Conservation (phyloP, 106 monocot species). For the Dactylorhiza incarnata region DNA sequence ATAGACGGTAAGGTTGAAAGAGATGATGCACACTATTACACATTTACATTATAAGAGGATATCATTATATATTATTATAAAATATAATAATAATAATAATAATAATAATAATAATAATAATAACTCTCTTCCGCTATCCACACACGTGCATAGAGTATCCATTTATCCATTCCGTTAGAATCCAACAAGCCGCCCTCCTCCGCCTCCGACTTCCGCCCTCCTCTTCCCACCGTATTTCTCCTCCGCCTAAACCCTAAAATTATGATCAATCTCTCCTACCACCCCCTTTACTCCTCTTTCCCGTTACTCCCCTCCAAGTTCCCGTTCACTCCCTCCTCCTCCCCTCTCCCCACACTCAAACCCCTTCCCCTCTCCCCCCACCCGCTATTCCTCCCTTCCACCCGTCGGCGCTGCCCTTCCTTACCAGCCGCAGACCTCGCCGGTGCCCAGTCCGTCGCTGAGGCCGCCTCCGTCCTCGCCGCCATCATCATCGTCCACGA, state of each 20-base stretch:
- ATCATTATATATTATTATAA: too few relatives aligned
- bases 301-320: background rate
- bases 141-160: background rate
- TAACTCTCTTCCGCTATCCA: background rate
- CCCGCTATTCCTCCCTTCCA: background rate
- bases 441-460: constrained; percentile 35
- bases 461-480: constrained; percentile 76
- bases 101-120: too few relatives aligned
- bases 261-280: background rate
- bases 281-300: background rate
- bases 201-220: background rate
- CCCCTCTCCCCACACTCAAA: background rate
- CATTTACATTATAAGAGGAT: too few relatives aligned
- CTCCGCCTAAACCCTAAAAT: background rate
- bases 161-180: background rate
- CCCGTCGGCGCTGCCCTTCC: background rate
- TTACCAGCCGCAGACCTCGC: background rate
- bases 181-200: background rate
- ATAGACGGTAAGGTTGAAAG: too few relatives aligned
- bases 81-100: too few relatives aligned
- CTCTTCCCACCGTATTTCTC: background rate
- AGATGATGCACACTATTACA: too few relatives aligned
- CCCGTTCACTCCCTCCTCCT: constrained; percentile 3
- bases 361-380: background rate
- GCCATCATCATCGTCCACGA: constrained; percentile 91